phyloP scores from a whole-genome alignment of 2,329 filamentous ascomycete species.

The Laburnicola sp. region DNA sequence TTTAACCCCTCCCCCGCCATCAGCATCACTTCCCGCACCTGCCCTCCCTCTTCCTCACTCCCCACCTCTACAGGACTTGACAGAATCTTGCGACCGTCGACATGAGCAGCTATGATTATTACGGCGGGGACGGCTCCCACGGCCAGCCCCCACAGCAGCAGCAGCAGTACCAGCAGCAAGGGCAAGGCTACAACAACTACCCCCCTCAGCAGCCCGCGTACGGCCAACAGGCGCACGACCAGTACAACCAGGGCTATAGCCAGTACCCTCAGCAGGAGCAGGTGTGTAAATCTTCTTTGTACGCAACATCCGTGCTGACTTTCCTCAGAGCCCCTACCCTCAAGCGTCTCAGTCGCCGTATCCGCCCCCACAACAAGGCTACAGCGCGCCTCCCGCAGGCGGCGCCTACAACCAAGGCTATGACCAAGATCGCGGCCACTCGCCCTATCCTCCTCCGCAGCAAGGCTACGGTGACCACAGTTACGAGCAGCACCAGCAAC shows the following conservation, averaged over 20 bases:
- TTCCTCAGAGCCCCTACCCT: conserved; percentile 31
- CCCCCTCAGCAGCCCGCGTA: conserved; percentile 27
- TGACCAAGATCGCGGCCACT: conserved; percentile 42
- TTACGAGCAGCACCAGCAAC: conserved; percentile 39
- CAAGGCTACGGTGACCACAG: conserved; percentile 29
- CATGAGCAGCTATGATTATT: conserved; percentile 41
- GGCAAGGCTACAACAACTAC: conserved; percentile 26
- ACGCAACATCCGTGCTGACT: neutral
- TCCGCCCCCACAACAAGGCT: conserved; percentile 32
- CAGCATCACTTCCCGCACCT: conserved; percentile 12
- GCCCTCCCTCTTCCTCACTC: neutral
- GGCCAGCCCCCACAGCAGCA: conserved; percentile 31
- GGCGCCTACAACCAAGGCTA: conserved; percentile 38
- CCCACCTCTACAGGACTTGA: conserved; percentile 3
- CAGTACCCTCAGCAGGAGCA: conserved; percentile 30
- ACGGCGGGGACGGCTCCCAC: conserved; percentile 34
- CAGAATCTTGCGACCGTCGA: neutral
- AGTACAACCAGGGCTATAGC: conserved; percentile 35
- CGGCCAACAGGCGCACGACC: conserved; percentile 29
- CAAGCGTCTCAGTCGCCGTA: conserved; percentile 36
- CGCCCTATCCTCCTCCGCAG: conserved; percentile 38
- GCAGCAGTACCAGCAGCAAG: conserved; percentile 25
- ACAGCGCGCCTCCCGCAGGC: conserved; percentile 34
- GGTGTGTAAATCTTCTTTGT: conserved; percentile 9
- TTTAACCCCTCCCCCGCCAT: conserved; percentile 20